Evolutionary conservation across 306 rosid species (phyloP).

Genomic region (Cicer judaicum): DNA sequence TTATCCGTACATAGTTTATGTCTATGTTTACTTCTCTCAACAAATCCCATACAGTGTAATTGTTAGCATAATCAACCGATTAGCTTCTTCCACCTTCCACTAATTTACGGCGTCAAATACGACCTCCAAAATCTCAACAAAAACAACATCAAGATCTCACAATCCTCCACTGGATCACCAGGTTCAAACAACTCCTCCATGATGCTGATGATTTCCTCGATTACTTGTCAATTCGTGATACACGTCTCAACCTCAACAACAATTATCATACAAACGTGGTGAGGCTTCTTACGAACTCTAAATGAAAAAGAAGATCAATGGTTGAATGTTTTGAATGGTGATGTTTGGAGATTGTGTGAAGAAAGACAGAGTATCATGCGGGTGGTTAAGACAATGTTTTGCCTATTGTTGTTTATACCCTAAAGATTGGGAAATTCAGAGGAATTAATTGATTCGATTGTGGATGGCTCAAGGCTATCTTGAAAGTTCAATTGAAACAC

Average conservation of each 20-base stretch:
- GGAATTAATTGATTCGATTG: slow-evolving; percentile 1
- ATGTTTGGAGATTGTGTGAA: slow-evolving; percentile 15
- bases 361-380: slow-evolving; percentile 9
- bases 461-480: slow-evolving; percentile 18
- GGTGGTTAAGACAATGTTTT: slow-evolving; percentile 19
- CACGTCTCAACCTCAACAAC: background rate
- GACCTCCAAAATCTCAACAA: background rate
- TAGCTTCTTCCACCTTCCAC: slow-evolving; percentile 18
- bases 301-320: slow-evolving; percentile 16
- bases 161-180: background rate
- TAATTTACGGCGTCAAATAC: background rate
- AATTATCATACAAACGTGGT: background rate
- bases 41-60: background rate
- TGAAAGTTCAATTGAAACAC: slow-evolving; percentile 9
- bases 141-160: background rate
- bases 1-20: too few species aligned
- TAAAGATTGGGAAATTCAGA: slow-evolving; percentile 1
- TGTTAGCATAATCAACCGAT: slow-evolving; percentile 4
- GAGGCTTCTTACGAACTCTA: background rate
- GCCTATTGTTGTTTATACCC: slow-evolving; percentile 19
- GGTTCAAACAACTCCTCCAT: slow-evolving; percentile 2
- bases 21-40: background rate
- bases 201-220: slow-evolving; percentile 17
- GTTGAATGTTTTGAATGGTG: background rate
- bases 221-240: background rate